Evolutionary conservation across 2,329 filamentous ascomycete genomes (phyloP).

Genomic region (Botryotinia calthae): DNA sequence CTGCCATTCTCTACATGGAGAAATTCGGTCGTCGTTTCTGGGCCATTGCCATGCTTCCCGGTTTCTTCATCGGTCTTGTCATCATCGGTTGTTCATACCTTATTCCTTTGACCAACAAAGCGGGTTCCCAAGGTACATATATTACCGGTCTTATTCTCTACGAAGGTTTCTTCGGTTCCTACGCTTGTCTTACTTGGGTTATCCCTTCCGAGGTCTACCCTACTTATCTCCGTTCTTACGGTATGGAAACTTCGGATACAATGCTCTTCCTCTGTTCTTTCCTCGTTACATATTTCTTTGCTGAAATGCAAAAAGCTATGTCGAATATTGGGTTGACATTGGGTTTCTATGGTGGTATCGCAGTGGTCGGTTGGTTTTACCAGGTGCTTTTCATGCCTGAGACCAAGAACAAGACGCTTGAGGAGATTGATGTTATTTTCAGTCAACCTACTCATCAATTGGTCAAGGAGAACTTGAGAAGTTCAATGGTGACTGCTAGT

Average conservation of each 20-base stretch:
- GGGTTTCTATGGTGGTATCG: constrained; percentile 73
- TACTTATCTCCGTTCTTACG: constrained; percentile 69
- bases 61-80: constrained; percentile 67
- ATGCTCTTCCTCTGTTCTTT: constrained; percentile 70
- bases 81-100: constrained; percentile 65
- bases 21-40: constrained; percentile 70
- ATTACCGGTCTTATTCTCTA: constrained; percentile 66
- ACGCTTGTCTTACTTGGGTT: constrained; percentile 64
- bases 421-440: constrained; percentile 70
- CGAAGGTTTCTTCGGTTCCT: constrained; percentile 66
- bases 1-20: constrained; percentile 69
- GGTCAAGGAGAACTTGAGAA: constrained; percentile 56
- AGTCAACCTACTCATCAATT: constrained; percentile 60
- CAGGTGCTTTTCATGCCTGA: constrained; percentile 75
- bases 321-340: constrained; percentile 61
- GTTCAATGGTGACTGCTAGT: constrained; percentile 30
- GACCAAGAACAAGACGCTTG: constrained; percentile 64
- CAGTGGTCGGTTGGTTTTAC: constrained; percentile 67
- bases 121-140: constrained; percentile 58
- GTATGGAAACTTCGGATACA: constrained; percentile 68
- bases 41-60: constrained; percentile 69
- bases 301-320: constrained; percentile 67
- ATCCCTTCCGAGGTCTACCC: constrained; percentile 69
- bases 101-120: constrained; percentile 48
- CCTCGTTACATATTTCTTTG: constrained; percentile 74